These are phyloP conservation scores for Cordyceps sp. DNA, from an alignment of 2,329 filamentous ascomycete species.

Conservation along the genomic window DNA sequence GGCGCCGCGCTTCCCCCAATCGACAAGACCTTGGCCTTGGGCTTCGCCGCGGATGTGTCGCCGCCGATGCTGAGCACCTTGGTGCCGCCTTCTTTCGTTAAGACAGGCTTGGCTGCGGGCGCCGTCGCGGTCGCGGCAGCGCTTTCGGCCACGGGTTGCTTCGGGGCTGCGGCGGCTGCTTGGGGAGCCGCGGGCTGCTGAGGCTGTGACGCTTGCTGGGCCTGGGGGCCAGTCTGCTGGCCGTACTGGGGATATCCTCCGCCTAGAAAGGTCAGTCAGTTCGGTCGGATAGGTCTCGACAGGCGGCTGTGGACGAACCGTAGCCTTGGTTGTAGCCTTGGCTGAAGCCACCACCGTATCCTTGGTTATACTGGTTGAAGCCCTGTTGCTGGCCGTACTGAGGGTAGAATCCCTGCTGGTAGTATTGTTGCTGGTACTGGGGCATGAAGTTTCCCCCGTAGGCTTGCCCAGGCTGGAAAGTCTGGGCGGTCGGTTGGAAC, in stretches of 20 bases:
- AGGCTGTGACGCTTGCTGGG: conserved; percentile 23
- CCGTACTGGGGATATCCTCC: conserved; percentile 37
- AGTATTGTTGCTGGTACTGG: conserved; percentile 35
- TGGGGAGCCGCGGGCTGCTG: conserved; percentile 22
- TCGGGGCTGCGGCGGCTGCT: conserved; percentile 27
- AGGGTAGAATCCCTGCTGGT: conserved; percentile 38
- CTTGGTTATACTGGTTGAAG: conserved; percentile 35
- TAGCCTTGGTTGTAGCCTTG: conserved; percentile 31
- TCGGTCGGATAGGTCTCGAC: not conserved
- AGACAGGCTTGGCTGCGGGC: conserved; percentile 34
- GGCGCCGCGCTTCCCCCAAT: conserved; percentile 19
- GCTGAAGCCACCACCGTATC: conserved; percentile 33
- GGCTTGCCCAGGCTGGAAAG: conserved; percentile 57
- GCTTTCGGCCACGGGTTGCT: conserved; percentile 9
- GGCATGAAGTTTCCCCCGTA: conserved; percentile 41
- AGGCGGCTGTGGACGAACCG: conserved; percentile 10
- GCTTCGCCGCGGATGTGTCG: conserved; percentile 35
- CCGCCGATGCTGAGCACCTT: conserved; percentile 57
- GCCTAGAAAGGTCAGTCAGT: conserved; percentile 13
- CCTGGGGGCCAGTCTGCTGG: conserved; percentile 23
- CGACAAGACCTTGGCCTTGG: conserved; percentile 30
- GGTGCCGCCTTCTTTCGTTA: conserved; percentile 36
- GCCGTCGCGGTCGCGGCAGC: conserved; percentile 26
- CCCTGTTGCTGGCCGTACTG: conserved; percentile 37
- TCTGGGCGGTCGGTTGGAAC: conserved; percentile 56